Percentiles rank a stretch among this genome's conserved stretches.
Evolutionary conservation across 768 basidiomycete species (phyloP).

Genomic region (Gelatoporia subvermispora): DNA sequence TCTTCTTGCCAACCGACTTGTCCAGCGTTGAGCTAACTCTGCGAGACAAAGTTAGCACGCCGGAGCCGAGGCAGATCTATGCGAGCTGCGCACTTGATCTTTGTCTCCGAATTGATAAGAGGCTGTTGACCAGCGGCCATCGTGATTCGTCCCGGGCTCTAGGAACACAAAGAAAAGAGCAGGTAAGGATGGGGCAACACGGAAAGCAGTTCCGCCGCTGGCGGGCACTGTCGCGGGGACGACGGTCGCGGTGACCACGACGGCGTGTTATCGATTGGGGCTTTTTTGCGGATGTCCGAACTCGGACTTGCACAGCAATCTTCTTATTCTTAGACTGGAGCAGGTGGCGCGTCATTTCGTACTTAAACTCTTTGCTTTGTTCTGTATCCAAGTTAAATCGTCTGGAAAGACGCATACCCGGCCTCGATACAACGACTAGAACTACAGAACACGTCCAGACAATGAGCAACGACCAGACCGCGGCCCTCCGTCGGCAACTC

Average conservation of each 20-base stretch:
- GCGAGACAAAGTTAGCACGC: conserved; percentile 6
- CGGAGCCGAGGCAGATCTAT: background rate
- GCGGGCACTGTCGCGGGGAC: too few species aligned
- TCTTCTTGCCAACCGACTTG: conserved; percentile 66
- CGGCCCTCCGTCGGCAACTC: conserved; percentile 56
- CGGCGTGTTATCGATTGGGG: too few species aligned
- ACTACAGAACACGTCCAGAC: conserved; percentile 2
- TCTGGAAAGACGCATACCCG: background rate
- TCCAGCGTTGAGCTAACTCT: conserved; percentile 82
- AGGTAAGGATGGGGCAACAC: too few species aligned
- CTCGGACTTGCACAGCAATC: background rate
- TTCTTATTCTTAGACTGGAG: background rate
- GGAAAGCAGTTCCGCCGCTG: too few species aligned
- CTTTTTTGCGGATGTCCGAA: background rate
- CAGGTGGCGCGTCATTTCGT: background rate
- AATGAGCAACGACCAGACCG: conserved; percentile 41
- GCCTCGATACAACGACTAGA: too few species aligned
- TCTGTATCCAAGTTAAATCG: background rate
- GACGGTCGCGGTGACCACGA: too few species aligned
- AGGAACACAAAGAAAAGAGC: too few species aligned
- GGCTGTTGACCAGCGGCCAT: conserved; percentile 13
- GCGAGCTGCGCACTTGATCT: conserved; percentile 41
- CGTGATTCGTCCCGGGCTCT: background rate
- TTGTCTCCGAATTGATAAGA: conserved; percentile 40
- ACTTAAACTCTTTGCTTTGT: background rate